Evolutionary conservation across 805 yeast genomes (phyloP), one percentile per base, ranked within the genome.

Genomic region (Candida silvicultrix): DNA sequence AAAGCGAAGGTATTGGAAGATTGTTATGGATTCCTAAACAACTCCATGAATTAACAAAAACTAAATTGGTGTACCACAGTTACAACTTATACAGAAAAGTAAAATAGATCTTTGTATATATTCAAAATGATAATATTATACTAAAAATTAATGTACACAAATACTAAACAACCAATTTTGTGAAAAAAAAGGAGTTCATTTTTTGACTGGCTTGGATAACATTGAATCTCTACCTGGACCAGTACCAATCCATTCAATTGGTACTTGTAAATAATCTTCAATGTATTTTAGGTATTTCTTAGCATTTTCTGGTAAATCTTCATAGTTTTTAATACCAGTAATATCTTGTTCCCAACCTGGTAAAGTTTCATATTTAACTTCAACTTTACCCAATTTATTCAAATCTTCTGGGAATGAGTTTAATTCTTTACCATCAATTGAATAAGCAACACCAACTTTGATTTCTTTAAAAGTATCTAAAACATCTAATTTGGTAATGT

Each of bases 181-280:
- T 23, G 23, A 32, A 42, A 29, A 16, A 15, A 4, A 15, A 34
- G 23, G n/a, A n/a, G 20, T 12, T 19, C 2, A 15, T 39, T 23
- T 43, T 43, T 39, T 49, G 52, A 46, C 54, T 47, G 49, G 62
- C 65, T 80, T 83, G 56, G 79, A 81, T 57, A 89, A 75, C 97
- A 89, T 90, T 34, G 90, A 81, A 47, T 85, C 95, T 73, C 98
- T 86, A 45, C 89, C 96, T 52, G 99, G 97, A 52, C 99, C 99
- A 47, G 96, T 94, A 64, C 99, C 99, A 51, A 94, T 94, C 97
- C 97, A 94, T 66, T 85, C 85, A 52, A 94, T 77, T 46, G 95
- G 96, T 48, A 88, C 92, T 42, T 77, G 75, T 51, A 90, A 73
- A 61, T 76, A 90, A 52, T 89, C 83, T 70, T 89, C 98, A 60